Base-by-base conservation (phyloP, 306 rosid species). In the Pueraria montana region DNA sequence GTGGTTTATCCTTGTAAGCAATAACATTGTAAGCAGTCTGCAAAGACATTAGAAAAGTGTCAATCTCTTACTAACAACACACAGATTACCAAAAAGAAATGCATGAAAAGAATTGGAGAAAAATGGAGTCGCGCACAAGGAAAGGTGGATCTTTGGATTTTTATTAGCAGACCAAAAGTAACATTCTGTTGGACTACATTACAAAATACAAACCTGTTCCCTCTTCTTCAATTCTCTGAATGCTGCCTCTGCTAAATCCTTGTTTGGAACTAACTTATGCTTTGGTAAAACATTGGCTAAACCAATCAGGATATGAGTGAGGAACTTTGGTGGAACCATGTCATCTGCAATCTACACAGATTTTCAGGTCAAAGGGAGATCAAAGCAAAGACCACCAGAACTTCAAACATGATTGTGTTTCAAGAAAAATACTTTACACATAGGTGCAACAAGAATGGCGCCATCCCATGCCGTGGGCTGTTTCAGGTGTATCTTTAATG, bases 381-480 rank as follows among this genome's bases (percentile, higher is more conserved):
- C 58, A 26, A 53, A 72, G 50, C 59, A 77, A 45, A 72, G n/a
- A 30, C 4, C 0, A 46, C 0, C 36, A 79, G 43, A 70, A 74
- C 18, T 45, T n/a, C n/a, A 43, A 27, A 49, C 38, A 76, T 63
- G 67, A 83, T 30, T 76, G 66, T 40, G 87, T 72, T 85, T 77
- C 70, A 77, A 78, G 74, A 69, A 74, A 74, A 59, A 30, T 94
- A 94, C 98, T 82, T 94, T 96, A 89, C 99, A 96, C 99, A 96
- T 96, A 3, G 99, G 99, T 63, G 98, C 99, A 58, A 87, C 94
- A 80, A 96, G 97, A 86, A 96, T 16, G 36, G 99, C 99, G 16
- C 99, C 99, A 72, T 78, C 87, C 99, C 99, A 94, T 14, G 82
- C 90, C 59, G 65, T 87, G 48, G 97, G 96, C 73, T 93, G 96